phyloP scores from a whole-genome alignment of 495 filamentous ascomycete genomes.

The Mytilinidion resinicola region DNA sequence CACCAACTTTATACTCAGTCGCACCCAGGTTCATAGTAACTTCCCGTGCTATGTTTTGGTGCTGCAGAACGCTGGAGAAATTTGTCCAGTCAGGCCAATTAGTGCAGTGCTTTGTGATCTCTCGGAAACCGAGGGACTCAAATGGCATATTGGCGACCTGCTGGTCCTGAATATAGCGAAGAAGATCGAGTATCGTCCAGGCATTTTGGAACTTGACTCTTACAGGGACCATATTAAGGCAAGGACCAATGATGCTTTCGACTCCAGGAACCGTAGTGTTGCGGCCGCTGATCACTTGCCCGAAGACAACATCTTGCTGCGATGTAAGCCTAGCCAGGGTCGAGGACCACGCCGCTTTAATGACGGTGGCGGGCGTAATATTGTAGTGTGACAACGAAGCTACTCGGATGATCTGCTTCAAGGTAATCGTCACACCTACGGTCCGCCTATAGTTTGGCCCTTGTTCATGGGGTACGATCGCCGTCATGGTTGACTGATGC shows the following conservation, averaged over 20 bases:
- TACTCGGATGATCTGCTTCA: conserved; percentile 15
- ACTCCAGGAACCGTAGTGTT: conserved; percentile 49
- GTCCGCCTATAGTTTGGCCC: conserved; percentile 20
- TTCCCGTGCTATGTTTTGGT: conserved; percentile 25
- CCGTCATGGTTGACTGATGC: conserved; percentile 25
- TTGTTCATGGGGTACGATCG: no score
- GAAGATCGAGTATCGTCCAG: conserved; percentile 48
- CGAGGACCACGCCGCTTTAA: conserved; percentile 54
- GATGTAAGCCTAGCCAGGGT: conserved; percentile 47
- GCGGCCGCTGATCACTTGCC: conserved; percentile 50
- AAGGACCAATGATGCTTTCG: conserved; percentile 51
- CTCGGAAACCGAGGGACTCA: conserved; percentile 38
- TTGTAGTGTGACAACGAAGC: conserved; percentile 26
- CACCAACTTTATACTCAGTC: conserved; percentile 45
- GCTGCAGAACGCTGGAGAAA: conserved; percentile 24
- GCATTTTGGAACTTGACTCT: conserved; percentile 46
- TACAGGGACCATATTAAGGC: conserved; percentile 55
- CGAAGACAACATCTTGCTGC: conserved; percentile 50
- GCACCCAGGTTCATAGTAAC: conserved; percentile 33
- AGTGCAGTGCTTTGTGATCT: conserved; percentile 33
- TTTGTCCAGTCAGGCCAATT: conserved; percentile 31
- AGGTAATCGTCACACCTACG: conserved; percentile 10
- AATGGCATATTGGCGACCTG: conserved; percentile 53
- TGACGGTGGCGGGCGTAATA: conserved; percentile 49
- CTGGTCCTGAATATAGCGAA: conserved; percentile 52